Conservation (phyloP, 495 filamentous ascomycete genomes). For the Neurospora sp. region DNA sequence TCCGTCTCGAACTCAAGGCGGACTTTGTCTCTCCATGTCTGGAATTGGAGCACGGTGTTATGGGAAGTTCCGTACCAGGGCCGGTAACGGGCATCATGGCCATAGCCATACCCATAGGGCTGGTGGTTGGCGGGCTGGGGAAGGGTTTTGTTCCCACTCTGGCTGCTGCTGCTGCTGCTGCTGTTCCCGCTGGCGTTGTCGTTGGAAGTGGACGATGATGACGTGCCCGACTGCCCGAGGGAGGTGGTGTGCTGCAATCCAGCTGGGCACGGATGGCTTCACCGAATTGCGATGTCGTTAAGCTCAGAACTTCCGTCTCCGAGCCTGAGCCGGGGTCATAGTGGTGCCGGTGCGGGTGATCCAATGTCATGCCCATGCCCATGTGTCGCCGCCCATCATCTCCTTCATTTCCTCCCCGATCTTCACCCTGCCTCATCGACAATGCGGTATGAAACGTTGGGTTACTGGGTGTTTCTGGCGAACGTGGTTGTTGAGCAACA, state of each 20-base stretch:
- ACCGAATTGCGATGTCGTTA: not conserved
- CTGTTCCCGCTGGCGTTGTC: not conserved
- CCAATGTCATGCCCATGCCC: not conserved
- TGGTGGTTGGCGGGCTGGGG: not conserved
- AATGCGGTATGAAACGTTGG: not conserved
- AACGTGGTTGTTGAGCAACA: not conserved
- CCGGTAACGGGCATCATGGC: not conserved
- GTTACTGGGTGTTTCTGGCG: not conserved
- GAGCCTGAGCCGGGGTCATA: not conserved
- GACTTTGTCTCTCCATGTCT: not conserved
- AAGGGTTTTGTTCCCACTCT: not conserved
- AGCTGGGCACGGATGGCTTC: not conserved
- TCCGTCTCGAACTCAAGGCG: not conserved
- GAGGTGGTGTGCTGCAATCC: not conserved
- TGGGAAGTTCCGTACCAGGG: not conserved
- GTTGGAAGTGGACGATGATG: not conserved
- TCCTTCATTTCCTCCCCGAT: not conserved
- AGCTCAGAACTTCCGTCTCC: not conserved
- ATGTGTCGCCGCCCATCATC: not conserved
- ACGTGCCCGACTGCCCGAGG: not conserved
- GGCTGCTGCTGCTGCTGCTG: not conserved
- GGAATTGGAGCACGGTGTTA: not conserved
- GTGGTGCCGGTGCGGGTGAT: not conserved
- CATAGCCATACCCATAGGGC: not conserved
- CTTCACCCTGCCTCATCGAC: not conserved